These are phyloP conservation scores for Fonsecaea monophora DNA, from an alignment of 2,329 filamentous ascomycete genomes.

Conservation along the genomic window DNA sequence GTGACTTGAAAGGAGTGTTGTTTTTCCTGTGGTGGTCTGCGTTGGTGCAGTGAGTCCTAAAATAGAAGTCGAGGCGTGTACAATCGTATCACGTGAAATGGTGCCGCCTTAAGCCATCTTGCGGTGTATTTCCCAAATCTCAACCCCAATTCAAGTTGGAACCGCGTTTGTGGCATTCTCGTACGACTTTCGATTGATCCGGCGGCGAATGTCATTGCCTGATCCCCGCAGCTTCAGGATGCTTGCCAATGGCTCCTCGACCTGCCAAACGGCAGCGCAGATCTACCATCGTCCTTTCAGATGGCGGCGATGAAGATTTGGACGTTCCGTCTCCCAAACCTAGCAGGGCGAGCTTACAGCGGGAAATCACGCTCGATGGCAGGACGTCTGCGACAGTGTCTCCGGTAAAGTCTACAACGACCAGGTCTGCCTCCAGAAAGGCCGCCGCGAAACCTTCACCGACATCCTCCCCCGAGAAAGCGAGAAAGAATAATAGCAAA, in stretches of 20 bases:
- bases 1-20: no score
- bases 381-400: conserved; percentile 31
- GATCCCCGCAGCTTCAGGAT: conserved; percentile 21
- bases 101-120: neutral
- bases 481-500: conserved; percentile 38
- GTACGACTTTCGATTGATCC: neutral
- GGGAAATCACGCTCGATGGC: conserved; percentile 36
- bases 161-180: neutral
- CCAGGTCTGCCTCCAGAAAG: conserved; percentile 16
- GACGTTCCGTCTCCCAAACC: conserved; percentile 21
- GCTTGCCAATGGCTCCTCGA: conserved; percentile 37
- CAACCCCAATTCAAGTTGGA: neutral
- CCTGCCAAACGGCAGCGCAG: conserved; percentile 42
- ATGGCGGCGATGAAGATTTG: conserved; percentile 33
- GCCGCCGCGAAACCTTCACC: conserved; percentile 35
- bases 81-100: neutral
- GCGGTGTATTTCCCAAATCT: neutral
- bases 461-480: conserved; percentile 46
- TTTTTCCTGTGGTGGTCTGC: no score
- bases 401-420: conserved; percentile 24
- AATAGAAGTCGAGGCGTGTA: neutral
- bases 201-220: conserved; percentile 2
- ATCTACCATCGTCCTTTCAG: conserved; percentile 37
- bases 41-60: no score
- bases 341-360: conserved; percentile 20